Base-by-base conservation (phyloP, 345 rosid species). In the Moringa oleifera region DNA sequence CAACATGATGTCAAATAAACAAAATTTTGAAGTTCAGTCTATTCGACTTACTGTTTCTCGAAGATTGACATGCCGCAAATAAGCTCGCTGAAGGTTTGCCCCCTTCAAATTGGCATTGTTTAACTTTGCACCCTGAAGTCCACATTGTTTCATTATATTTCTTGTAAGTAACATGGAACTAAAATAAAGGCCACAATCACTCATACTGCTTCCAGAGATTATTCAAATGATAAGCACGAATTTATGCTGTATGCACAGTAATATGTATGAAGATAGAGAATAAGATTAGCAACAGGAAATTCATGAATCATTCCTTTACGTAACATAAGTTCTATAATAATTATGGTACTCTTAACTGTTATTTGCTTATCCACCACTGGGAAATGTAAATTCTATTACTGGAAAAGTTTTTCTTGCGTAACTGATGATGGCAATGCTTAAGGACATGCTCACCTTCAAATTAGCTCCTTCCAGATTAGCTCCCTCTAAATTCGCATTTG, bases 391-490 rank as follows among this genome's bases (percentile, higher is more conserved):
- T 33, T 33, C 37, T 33, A 33, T 33, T 33, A 11, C 37, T 11
- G 11, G 11, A 33, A 33, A 33, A 11, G 11, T 4, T 4, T 33
- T 4, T 11, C 37, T 11, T 33, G 37, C 11, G 11, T 5, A 11
- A 4, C 5, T 5, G 11, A 4, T 33, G 37, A 33, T 33, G 37
- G 11, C 37, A 33, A 33, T 33, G 37, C 11, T 5, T 16, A 23
- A 47, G 10, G 37, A 59, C 21, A 59, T n/a, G 59, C 36, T 60
- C 75, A 87, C 98, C 90, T 93, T 93, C 68, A 93, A 71, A 78
- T 93, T 93, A 63, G 96, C 97, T 67, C 97, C 98, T 81, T 93
- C 98, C 25, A 90, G 73, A 76, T 84, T 90, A 47, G 96, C 97
- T 62, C 97, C 96, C 78, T 93, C 94, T 70, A 93, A 72, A 81